Conservation (phyloP, 352 stramenopile genomes). For the Phytophthora vignae region DNA sequence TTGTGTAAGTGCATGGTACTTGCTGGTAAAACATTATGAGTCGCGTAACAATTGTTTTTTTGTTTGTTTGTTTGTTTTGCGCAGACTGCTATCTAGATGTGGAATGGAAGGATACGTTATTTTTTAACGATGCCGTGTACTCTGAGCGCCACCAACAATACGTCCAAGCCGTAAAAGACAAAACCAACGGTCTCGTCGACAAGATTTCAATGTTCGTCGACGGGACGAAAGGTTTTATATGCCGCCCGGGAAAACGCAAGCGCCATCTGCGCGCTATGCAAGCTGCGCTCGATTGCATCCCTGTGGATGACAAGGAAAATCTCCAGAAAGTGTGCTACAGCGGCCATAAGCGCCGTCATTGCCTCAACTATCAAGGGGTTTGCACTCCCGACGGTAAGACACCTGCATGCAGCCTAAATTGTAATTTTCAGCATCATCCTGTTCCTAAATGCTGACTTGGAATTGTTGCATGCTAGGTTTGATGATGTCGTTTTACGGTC, state of each 20-base stretch:
- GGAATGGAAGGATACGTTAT: neutral
- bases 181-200: neutral
- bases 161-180: neutral
- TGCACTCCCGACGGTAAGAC: too few relatives aligned
- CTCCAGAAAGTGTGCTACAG: neutral
- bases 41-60: neutral
- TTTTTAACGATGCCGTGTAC: neutral
- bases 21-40: too few relatives aligned
- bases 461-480: slow-evolving; percentile 2
- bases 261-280: neutral
- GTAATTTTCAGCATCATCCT: too few relatives aligned
- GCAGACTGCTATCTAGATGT: neutral
- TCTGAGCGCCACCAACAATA: neutral
- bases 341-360: neutral
- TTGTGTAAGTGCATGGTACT: neutral
- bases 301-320: neutral
- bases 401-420: too few relatives aligned
- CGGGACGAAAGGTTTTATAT: neutral
- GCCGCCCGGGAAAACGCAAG: neutral
- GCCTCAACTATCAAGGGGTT: neutral
- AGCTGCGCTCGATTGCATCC: neutral
- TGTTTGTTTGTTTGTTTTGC: neutral
- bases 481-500: slow-evolving; percentile 19
- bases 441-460: too few relatives aligned
- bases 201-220: neutral